Evolutionary conservation across 371 early-diverging fungal genomes (phyloP), one percentile per base, ranked within the genome.

Genomic region (Antonospora locustae): DNA sequence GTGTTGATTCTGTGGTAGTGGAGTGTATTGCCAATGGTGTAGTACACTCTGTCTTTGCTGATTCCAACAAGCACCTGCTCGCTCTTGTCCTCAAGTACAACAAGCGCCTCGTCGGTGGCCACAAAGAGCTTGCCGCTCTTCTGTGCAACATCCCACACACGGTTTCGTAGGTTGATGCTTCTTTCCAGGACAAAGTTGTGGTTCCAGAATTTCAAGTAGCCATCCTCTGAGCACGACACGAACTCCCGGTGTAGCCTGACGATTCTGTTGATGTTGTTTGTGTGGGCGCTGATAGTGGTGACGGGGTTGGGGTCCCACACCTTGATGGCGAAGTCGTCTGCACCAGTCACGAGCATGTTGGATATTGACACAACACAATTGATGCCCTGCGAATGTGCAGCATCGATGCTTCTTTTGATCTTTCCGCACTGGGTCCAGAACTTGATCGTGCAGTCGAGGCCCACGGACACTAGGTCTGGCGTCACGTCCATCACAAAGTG

Each of bases 401-500:
- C 43, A 17, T 36, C 28, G 50, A 55, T 37, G 46, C 64, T 53
- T 56, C 65, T 43, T 28, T 55, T 64, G 1, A 51, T 59, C 44
- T 52, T 63, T 4, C 55, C 24, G 16, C 51, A 25, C 16, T 24
- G 50, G 11, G 50, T 48, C n/a, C 69, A 72, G 1, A 65, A 24
- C 34, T 58, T 57, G 7, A 67, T 58, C 19, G 51, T 58, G 12
- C 56, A 54, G 50, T 72, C 73, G 20, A 72, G 30, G 3, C 65
- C 63, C 44, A 55, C 60, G 23, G 67, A 58, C 5, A 66, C 12
- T 46, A 72, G 61, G 16, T 43, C 30, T 16, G 44, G 44, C 25
- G 12, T 48, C 30, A 52, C 49, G 37, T 55, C 58, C 73, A 72
- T 72, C 0, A 72, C 68, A 67, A 61, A 72, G 51, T 72, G 69